These are phyloP conservation scores for Fusarium illudens DNA, from an alignment of 2,329 filamentous ascomycete genomes.

Conservation along the genomic window DNA sequence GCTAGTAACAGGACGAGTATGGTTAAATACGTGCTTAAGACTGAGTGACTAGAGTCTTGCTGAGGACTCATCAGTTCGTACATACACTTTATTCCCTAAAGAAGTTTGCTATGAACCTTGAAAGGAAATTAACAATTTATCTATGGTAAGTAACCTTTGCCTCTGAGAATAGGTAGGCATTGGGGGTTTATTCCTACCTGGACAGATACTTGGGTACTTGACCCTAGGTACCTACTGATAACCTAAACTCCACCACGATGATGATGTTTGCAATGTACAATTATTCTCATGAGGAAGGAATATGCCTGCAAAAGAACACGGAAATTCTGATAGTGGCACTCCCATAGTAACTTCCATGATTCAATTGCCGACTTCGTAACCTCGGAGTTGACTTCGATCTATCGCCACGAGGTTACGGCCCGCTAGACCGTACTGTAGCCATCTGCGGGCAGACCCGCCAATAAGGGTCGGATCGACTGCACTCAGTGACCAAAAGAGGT, in stretches of 20 bases:
- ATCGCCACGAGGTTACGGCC: not conserved
- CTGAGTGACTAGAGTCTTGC: not conserved
- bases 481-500: slow-evolving; percentile 2
- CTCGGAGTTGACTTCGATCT: not conserved
- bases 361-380: not conserved
- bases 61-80: not conserved
- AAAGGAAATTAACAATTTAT: not conserved
- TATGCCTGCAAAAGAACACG: not conserved
- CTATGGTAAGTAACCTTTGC: not conserved
- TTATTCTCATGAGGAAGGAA: not conserved
- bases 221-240: not conserved
- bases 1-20: not conserved
- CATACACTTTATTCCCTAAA: too few relatives aligned
- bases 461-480: slow-evolving; percentile 4
- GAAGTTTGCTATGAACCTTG: too few relatives aligned
- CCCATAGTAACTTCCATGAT: not conserved
- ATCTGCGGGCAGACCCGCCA: not conserved
- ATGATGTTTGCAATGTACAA: not conserved
- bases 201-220: not conserved
- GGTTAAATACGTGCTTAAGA: too few relatives aligned
- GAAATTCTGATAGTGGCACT: not conserved
- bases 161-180: not conserved
- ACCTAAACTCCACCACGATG: not conserved
- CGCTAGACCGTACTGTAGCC: not conserved
- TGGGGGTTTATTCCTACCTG: not conserved